Percentiles rank a stretch among this genome's conserved stretches.
Evolutionary conservation across 257 asterid genomes (phyloP).

Genomic region (Cordia subcordata): DNA sequence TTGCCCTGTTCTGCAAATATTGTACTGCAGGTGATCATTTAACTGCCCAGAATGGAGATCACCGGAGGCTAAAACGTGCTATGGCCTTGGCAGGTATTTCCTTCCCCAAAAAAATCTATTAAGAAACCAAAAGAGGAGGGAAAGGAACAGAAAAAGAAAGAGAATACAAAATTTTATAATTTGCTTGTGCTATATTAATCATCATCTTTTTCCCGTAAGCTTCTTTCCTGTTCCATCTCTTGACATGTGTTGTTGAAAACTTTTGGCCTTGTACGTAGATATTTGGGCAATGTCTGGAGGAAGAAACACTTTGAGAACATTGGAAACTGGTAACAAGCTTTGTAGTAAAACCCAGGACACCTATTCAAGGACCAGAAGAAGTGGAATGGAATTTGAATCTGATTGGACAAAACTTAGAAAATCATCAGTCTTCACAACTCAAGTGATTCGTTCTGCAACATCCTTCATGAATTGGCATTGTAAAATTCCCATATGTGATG

Average conservation of each 20-base stretch:
- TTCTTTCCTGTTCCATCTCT: not conserved
- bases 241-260: conserved; percentile 2
- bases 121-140: not conserved
- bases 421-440: conserved; percentile 44
- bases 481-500: conserved; percentile 65
- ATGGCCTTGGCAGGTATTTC: conserved; percentile 64
- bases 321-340: conserved; percentile 6
- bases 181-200: not conserved
- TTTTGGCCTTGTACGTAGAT: conserved; percentile 22
- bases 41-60: conserved; percentile 45
- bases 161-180: not conserved
- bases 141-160: not conserved
- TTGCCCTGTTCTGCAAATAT: not conserved
- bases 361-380: conserved; percentile 5
- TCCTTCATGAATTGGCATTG: conserved; percentile 72
- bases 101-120: not conserved
- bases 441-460: conserved; percentile 25
- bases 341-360: not conserved
- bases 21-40: not conserved
- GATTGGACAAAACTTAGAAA: conserved; percentile 44
- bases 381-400: conserved; percentile 65
- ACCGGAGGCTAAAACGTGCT: conserved; percentile 57
- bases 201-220: not conserved
- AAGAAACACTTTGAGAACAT: conserved; percentile 21
- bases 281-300: conserved; percentile 44